A percentile compares a stretch with the other conserved stretches of the same genome.
Evolutionary conservation across 2,329 filamentous ascomycete species (phyloP).

Genomic region (Paraconiothyrium sp.): DNA sequence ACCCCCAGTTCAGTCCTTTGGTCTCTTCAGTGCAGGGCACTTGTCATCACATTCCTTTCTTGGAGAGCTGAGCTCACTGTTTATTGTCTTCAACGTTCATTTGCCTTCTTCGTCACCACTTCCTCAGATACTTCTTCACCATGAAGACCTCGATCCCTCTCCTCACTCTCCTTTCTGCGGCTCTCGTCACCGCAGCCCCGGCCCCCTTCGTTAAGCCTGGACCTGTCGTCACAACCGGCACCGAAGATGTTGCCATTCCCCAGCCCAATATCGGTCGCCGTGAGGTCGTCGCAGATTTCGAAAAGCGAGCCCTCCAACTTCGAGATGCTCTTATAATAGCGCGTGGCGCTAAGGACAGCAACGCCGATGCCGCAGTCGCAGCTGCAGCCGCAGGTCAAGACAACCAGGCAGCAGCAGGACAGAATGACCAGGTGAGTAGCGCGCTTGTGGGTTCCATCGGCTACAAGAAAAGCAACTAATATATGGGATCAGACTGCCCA

Average conservation of each 20-base stretch:
- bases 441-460: too few relatives aligned
- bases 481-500: neutral
- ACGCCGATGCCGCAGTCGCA: neutral
- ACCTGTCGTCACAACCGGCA: constrained; percentile 33
- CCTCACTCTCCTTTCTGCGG: constrained; percentile 46
- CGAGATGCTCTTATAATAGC: constrained; percentile 35
- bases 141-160: constrained; percentile 48
- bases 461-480: neutral
- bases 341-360: constrained; percentile 14
- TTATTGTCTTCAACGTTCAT: constrained; percentile 28
- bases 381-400: neutral
- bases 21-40: constrained; percentile 46
- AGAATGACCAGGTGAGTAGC: constrained; percentile 9
- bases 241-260: constrained; percentile 34
- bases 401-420: constrained; percentile 18
- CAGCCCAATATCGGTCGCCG: constrained; percentile 34
- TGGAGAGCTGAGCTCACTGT: constrained; percentile 50
- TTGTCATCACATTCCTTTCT: constrained; percentile 37
- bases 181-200: constrained; percentile 45
- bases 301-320: constrained; percentile 38
- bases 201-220: constrained; percentile 42
- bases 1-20: constrained; percentile 24
- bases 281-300: constrained; percentile 35
- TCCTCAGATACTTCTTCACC: constrained; percentile 30
- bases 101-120: constrained; percentile 33